Base-by-base conservation (phyloP, 768 basidiomycete species). In the Crucibulum laeve region DNA sequence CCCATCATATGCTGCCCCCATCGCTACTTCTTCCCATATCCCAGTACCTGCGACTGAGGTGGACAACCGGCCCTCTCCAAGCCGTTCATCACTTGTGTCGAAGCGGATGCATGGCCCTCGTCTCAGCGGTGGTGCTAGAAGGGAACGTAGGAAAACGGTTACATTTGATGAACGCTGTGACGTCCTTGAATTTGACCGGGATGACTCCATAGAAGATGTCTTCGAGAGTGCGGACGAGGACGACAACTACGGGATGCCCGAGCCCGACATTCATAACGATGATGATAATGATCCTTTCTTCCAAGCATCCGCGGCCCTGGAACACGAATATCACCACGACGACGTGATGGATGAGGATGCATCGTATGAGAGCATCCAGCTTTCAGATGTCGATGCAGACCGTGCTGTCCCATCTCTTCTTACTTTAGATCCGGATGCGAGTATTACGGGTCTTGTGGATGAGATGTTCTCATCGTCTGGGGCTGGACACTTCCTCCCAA, bases 101-200 rank as follows among this genome's bases (percentile, higher is more conserved):
- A 79, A 77, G 50, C 77, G 86, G 25, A 73, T 89, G 51, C 84
- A 84, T 52, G 89, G 90, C 2, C 89, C 89, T 4, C 82, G 89
- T 23, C 64, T 76, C 3, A 79, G 71, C 42, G 73, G 69, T 19
- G 70, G 69, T 39, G 63, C 66, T 1, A 72, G 55, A 53, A 72
- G 79, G 17, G 76, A 78, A 52, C 72, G 79, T 22, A 62, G 85
- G 48, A 91, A 90, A 60, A 90, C 79, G 0, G 91, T 93, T 21
- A 86, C 79, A 1, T 93, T 87, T 45, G 76, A 84, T 57, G 84
- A 87, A 49, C 74, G 79, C 8, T 87, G 85, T 51, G 89, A 92
- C 48, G 88, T 93, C 8, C 61, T 91, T 23, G 88, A 91, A 55
- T 90, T 88, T 56, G 83, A 87, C 44, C 65, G 73, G 15, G 84